Conservation (phyloP, 2,329 filamentous ascomycete species). For the Fusarium nanum region DNA sequence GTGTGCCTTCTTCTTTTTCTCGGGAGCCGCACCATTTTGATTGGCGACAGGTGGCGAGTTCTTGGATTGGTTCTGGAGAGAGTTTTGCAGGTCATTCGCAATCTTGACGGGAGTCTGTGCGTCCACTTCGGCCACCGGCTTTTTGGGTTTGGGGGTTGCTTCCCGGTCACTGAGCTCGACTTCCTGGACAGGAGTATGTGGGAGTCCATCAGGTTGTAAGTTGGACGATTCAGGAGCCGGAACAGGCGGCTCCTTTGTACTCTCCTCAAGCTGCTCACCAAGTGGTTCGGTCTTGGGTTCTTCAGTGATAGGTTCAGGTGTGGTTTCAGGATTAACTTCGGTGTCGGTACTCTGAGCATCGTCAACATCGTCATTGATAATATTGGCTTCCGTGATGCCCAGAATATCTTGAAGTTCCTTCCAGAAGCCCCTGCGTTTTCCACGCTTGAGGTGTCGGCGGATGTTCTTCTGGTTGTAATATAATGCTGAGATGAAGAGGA, state of each 20-base stretch:
- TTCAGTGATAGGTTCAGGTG: background rate
- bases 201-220: conserved; percentile 6
- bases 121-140: conserved; percentile 2
- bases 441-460: conserved; percentile 54
- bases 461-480: conserved; percentile 61
- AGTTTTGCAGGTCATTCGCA: conserved; percentile 4
- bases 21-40: conserved; percentile 41
- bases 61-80: background rate
- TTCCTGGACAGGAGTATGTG: conserved; percentile 10
- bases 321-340: conserved; percentile 20
- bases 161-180: conserved; percentile 30
- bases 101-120: background rate
- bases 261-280: conserved; percentile 11
- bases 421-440: conserved; percentile 47
- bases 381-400: conserved; percentile 1
- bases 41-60: background rate
- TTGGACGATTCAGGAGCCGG: conserved; percentile 17
- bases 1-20: conserved; percentile 76
- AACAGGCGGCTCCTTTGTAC: conserved; percentile 4
- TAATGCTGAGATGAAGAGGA: conserved; percentile 57
- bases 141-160: conserved; percentile 27
- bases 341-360: conserved; percentile 35
- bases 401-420: conserved; percentile 42
- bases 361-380: conserved; percentile 9
- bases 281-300: conserved; percentile 3